phyloP scores from a whole-genome alignment of 164 flowering plant genomes.

The Paratinospora sagittata region DNA sequence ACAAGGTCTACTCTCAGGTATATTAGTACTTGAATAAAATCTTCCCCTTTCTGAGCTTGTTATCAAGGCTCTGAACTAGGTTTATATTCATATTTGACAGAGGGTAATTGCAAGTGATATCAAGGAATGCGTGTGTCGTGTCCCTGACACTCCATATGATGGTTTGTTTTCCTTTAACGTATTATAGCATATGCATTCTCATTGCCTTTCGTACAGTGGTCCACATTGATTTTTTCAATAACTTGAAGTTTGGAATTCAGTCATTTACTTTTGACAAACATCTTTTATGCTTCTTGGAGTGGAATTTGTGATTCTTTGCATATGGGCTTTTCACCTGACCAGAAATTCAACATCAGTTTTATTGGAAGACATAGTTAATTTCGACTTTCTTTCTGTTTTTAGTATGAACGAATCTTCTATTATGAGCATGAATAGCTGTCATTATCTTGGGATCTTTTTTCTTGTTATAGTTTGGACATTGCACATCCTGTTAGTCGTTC shows the following conservation, averaged over 20 bases:
- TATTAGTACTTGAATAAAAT: constrained; percentile 10
- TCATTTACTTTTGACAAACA: neutral
- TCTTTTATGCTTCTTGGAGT: too few species aligned
- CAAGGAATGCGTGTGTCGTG: constrained; percentile 93
- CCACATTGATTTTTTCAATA: neutral
- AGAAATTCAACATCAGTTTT: too few species aligned
- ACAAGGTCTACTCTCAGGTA: constrained; percentile 86
- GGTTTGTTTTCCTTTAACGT: constrained; percentile 41
- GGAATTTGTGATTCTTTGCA: too few species aligned
- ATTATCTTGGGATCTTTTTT: too few species aligned
- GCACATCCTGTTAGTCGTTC: too few species aligned
- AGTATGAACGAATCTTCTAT: too few species aligned
- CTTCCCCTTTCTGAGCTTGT: constrained; percentile 3
- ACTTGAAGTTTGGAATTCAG: neutral
- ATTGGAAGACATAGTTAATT: too few species aligned
- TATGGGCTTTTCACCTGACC: too few species aligned
- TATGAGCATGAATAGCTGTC: too few species aligned
- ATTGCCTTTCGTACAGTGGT: neutral
- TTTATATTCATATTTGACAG: constrained; percentile 31
- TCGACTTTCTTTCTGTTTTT: too few species aligned
- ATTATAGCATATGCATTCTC: constrained; percentile 1
- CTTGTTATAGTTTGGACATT: too few species aligned
- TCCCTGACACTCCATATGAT: constrained; percentile 94
- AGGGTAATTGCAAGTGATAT: constrained; percentile 85
- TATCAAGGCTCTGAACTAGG: constrained; percentile 9